Conservation (phyloP, 306 rosid genomes). For the Inga leiocalycina region DNA sequence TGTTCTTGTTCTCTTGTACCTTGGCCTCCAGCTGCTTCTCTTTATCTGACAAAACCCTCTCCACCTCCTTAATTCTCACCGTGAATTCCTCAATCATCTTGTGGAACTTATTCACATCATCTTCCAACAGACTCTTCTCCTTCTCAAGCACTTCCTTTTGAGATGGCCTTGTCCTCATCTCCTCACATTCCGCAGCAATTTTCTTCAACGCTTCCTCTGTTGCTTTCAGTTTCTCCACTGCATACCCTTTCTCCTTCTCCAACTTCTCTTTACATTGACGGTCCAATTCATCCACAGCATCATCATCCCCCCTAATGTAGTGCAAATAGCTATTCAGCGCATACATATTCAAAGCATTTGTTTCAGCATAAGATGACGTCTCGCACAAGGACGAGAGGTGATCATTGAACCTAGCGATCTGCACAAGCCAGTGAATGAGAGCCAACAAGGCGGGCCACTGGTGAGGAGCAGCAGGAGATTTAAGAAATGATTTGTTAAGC, state of each 20-base stretch:
- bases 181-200: slow-evolving; percentile 49
- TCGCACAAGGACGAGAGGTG: slow-evolving; percentile 35
- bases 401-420: slow-evolving; percentile 49
- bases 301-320: slow-evolving; percentile 68
- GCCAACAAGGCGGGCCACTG: slow-evolving; percentile 87
- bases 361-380: slow-evolving; percentile 27
- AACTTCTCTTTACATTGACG: slow-evolving; percentile 43
- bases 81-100: slow-evolving; percentile 54
- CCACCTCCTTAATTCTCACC: slow-evolving; percentile 40
- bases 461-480: slow-evolving; percentile 82
- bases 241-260: slow-evolving; percentile 45
- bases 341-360: slow-evolving; percentile 49
- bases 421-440: slow-evolving; percentile 89
- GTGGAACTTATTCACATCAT: slow-evolving; percentile 75
- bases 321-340: slow-evolving; percentile 50
- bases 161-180: slow-evolving; percentile 49
- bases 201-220: slow-evolving; percentile 20
- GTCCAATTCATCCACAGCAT: slow-evolving; percentile 58
- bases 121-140: slow-evolving; percentile 60
- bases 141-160: slow-evolving; percentile 64
- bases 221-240: slow-evolving; percentile 39
- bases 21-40: slow-evolving; percentile 69
- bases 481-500: slow-evolving; percentile 68
- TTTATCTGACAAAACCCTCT: slow-evolving; percentile 59
- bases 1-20: slow-evolving; percentile 47